Conservation (phyloP, 2,329 filamentous ascomycete genomes). For the Plectosphaerella plurivora region DNA sequence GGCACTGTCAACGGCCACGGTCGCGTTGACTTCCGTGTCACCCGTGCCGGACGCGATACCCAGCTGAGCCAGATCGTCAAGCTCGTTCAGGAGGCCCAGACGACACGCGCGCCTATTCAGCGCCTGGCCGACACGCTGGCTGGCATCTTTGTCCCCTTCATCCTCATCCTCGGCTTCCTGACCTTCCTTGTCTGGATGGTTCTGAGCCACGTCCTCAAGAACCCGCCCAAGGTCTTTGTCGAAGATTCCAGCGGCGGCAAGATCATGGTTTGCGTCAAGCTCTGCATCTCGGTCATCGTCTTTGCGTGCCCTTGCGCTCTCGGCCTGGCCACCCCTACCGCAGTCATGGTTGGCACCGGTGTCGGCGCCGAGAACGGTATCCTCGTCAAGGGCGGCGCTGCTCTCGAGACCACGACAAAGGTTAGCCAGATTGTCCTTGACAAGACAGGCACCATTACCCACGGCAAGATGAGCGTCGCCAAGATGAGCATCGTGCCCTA, state of each 20-base stretch:
- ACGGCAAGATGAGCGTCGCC: conserved; percentile 92
- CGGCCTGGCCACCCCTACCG: conserved; percentile 92
- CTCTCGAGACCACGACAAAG: conserved; percentile 84
- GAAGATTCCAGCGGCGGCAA: conserved; percentile 79
- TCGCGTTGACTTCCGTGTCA: conserved; percentile 87
- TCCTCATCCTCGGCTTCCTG: conserved; percentile 74
- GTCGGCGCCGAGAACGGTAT: conserved; percentile 94
- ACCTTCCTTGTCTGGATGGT: conserved; percentile 96
- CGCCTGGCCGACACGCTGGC: conserved; percentile 85
- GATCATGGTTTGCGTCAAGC: conserved; percentile 93
- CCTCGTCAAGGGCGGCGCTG: conserved; percentile 93
- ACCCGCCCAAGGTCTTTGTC: conserved; percentile 87
- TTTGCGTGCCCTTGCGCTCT: conserved; percentile 96
- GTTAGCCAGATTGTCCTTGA: conserved; percentile 88
- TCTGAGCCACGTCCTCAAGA: conserved; percentile 75
- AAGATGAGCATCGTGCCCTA: conserved; percentile 59
- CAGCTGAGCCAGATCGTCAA: conserved; percentile 98
- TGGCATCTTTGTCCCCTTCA: conserved; percentile 89
- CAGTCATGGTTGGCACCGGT: conserved; percentile 98
- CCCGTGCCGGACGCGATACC: conserved; percentile 87
- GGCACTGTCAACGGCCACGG: conserved; percentile 95
- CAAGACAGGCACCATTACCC: conserved; percentile 92
- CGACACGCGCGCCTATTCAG: conserved; percentile 89
- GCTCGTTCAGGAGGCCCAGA: conserved; percentile 96
- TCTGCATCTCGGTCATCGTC: conserved; percentile 97